Percentiles rank a stretch among this genome's conserved stretches.
Evolutionary conservation across 495 filamentous ascomycete genomes (phyloP).

Genomic region (Aspergillus heteromorphus): DNA sequence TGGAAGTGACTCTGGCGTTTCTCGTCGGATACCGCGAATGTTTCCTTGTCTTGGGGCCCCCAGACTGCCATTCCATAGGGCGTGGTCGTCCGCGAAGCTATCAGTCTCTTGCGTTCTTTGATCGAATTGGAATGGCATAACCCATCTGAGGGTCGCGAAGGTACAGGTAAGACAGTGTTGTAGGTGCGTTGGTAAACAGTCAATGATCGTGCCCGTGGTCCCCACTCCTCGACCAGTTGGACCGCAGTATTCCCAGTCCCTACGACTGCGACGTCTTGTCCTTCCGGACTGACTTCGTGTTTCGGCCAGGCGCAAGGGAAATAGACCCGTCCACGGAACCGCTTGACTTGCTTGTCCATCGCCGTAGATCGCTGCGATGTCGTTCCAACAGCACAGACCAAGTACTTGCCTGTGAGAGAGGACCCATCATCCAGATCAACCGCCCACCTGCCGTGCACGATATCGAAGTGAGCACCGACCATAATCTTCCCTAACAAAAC

Average conservation of each 20-base stretch:
- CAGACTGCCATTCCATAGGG: conserved; percentile 37
- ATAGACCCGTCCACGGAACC: conserved; percentile 10
- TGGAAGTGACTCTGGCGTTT: conserved; percentile 46
- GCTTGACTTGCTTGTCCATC: conserved; percentile 1
- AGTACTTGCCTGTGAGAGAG: conserved; percentile 22
- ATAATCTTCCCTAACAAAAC: conserved; percentile 47
- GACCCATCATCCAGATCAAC: conserved; percentile 13
- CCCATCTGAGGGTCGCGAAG: conserved; percentile 37
- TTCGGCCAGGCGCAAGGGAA: conserved; percentile 20
- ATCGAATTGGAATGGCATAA: conserved; percentile 29
- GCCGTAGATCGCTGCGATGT: conserved; percentile 17
- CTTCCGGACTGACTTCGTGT: conserved; percentile 12
- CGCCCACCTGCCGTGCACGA: conserved; percentile 22
- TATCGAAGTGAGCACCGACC: conserved; percentile 38
- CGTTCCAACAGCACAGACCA: conserved; percentile 17
- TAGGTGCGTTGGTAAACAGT: conserved; percentile 47
- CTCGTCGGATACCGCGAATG: conserved; percentile 42
- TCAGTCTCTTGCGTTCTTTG: not conserved
- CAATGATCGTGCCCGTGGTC: conserved; percentile 27
- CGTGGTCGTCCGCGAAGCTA: too few relatives aligned
- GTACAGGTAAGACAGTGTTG: conserved; percentile 38
- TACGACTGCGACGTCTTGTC: conserved; percentile 20
- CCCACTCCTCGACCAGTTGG: conserved; percentile 26
- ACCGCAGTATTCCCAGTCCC: conserved; percentile 22
- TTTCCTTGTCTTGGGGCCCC: conserved; percentile 25